Evolutionary conservation across 352 stramenopile species (phyloP), one percentile per base, ranked within the genome.

Genomic region (Phytophthora melonis): DNA sequence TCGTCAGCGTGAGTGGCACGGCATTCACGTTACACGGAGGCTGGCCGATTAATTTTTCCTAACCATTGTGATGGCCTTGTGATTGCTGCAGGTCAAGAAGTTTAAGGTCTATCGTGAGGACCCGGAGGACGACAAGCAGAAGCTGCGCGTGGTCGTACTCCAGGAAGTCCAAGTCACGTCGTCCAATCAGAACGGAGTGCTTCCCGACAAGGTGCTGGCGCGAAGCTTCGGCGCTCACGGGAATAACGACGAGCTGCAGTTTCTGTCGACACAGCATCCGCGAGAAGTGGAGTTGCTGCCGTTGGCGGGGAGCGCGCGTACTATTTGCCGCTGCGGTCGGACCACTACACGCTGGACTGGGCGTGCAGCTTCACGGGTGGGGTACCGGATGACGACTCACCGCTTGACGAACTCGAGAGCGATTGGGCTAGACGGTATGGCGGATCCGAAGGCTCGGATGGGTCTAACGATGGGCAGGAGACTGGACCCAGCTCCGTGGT

Each of bases 341-440:
- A 94, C 27, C 69, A 88, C 66, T 92, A 83, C 47, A 79, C 73
- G 0, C 63, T 87, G 2, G 78, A 89, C 23, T 91, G 76, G 81
- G 53, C 39, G 2, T 79, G 67, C 36, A 82, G 75, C 43, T 86
- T 83, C 50, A 75, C 63, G 4, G 61, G 39, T 25, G 78, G 74
- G 1, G n/a, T 62, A 3, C 25, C 58, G 14, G 66, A 83, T 2
- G 54, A 80, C 3, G 74, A 79, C 34, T 86, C 77, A 5, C 77
- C 74, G 2, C 36, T 78, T 21, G 74, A 77, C 30, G 77, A 81
- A 18, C 47, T 82, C 6, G 67, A 82, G 39, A 63, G 41, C 2
- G 58, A 70, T 14, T 80, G 67, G 49, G 27, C 50, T 52, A 18
- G 27, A 16, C 59, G 39, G 4, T 71, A 76, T 52, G 50, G 32